Conservation (phyloP, 805 yeast species). For the Metschnikowia cubensis region DNA sequence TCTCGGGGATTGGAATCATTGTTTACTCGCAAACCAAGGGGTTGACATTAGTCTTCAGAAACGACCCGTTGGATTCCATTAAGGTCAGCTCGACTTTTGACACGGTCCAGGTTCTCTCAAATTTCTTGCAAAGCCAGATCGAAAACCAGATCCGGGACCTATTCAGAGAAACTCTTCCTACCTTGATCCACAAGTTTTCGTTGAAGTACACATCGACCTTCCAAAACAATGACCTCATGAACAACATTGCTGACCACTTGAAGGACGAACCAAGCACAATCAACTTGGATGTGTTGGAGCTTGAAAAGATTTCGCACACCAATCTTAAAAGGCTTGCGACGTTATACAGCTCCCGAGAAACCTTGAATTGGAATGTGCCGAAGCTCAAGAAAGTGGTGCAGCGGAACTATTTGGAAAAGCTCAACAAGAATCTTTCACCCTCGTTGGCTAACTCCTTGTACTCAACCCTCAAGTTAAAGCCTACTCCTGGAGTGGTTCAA, state of each 20-base stretch:
- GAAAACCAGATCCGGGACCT: slow-evolving; percentile 75
- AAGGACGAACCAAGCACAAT: slow-evolving; percentile 7
- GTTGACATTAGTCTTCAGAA: slow-evolving; percentile 78
- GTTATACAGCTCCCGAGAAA: slow-evolving; percentile 70
- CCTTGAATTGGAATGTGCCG: slow-evolving; percentile 68
- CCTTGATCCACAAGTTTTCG: slow-evolving; percentile 70
- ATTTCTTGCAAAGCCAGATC: slow-evolving; percentile 75
- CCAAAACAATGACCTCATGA: slow-evolving; percentile 18
- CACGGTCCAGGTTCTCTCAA: slow-evolving; percentile 77
- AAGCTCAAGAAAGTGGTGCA: slow-evolving; percentile 54
- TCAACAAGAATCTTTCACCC: slow-evolving; percentile 36
- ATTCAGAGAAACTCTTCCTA: slow-evolving; percentile 80
- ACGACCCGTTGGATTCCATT: slow-evolving; percentile 82
- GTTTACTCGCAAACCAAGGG: slow-evolving; percentile 82
- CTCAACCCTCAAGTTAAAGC: slow-evolving; percentile 32
- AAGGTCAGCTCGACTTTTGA: slow-evolving; percentile 86
- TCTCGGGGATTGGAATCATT: slow-evolving; percentile 78
- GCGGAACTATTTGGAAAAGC: slow-evolving; percentile 47
- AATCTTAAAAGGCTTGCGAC: slow-evolving; percentile 31
- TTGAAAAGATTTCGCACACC: slow-evolving; percentile 43
- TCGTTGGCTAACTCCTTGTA: slow-evolving; percentile 35
- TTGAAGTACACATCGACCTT: slow-evolving; percentile 44
- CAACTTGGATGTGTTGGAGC: slow-evolving; percentile 12
- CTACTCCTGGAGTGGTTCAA: slow-evolving; percentile 16
- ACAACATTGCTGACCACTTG: slow-evolving; percentile 19